Base-by-base conservation (phyloP, 495 filamentous ascomycete species). In the Penicillium steckii region DNA sequence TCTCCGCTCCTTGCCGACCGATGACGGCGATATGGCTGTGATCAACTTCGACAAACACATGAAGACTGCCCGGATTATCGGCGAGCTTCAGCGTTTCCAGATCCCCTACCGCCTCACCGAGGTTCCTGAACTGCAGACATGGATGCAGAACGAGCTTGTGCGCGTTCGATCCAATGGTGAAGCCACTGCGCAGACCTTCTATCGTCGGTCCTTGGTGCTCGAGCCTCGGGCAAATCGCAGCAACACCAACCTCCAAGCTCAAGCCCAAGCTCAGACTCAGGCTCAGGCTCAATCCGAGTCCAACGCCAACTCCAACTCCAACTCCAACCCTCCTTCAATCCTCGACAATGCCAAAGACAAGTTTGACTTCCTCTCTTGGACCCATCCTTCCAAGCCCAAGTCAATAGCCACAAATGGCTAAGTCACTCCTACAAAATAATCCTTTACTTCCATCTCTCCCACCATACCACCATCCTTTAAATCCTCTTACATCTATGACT, bases 1-100 rank as follows among this genome's bases (percentile, higher is more conserved):
- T 6, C 59, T 74, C 37, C 63, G 76, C 54, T 59, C 69, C 64
- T 59, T 83, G 51, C 61, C 76, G 48, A 68, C 70, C 8, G 72
- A 80, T 17, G 76, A 77, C n/a, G 77, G 80, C 5, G 81, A 85
- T 26, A 78, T 87, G 67, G 79, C 81, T 0, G 89, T 97, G 15
- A 92, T 99, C 79, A 99, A 99, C 71, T 99, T 96, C 55, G 94
- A 97, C 78, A 99, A 97, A 72, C 89, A 97, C 64, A 87, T 86
- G 65, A 90, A 90, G 65, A 97, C 92, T 3, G 93, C 95, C 7
- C 89, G 88, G 61, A 92, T 96, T 65, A 95, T 99, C 64, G 90
- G 90, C 50, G 92, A 97, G 58, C 80, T 97, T 9, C 94, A 97
- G 68, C 85, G 94, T 22, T 99, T 99, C 79, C 95, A 99, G 65